Evolutionary conservation across 176 grass and related monocot species (phyloP), one percentile per base, ranked within the genome.

Genomic region (Cymbopogon citratus): DNA sequence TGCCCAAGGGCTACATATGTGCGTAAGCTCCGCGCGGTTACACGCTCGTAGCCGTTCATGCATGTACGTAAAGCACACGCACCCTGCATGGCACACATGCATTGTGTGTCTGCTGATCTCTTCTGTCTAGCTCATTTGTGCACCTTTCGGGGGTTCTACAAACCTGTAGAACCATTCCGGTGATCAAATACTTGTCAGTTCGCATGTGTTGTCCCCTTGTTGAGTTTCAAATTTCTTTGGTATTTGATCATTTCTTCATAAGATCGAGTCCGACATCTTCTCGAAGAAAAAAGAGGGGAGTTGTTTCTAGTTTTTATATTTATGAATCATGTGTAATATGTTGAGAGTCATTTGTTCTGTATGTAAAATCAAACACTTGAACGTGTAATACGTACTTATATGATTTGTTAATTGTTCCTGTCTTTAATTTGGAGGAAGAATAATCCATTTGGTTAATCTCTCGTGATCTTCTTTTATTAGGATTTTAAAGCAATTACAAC

Each of bases 1-100:
- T 76, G 61, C 89, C 89, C 21, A 69, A 80, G 56, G 87, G 85
- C 26, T 91, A 82, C 78, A 75, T 68, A 6, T 91, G 89, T 33
- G 23, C 78, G 46, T 84, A 82, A 78, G 56, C n/a, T 11, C 21
- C 1, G 13, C 19, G 8, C 28, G 64, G 46, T 56, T 18, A 69
- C 34, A 15, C 34, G 10, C 63, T 45, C 24, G 64, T 63, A 70
- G 74, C 82, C 63, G 16, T 39, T 39, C 18, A n/a, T 73, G 35
- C 18, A n/a, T 73, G 35, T 69, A 60, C 63, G 63, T 59, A 11
- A 11, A n/a, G n/a, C n/a, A 4, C 23, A n/a, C 51, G 63, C 71
- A 27, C 14, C 34, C 34, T 79, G 67, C 40, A 85, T 72, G 83
- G 31, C 34, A 44, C 54, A 27, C 64, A 28, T 63, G 59, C 60